Evolutionary conservation across 305 asterid species (phyloP).

Genomic region (Ruellia speciosa): DNA sequence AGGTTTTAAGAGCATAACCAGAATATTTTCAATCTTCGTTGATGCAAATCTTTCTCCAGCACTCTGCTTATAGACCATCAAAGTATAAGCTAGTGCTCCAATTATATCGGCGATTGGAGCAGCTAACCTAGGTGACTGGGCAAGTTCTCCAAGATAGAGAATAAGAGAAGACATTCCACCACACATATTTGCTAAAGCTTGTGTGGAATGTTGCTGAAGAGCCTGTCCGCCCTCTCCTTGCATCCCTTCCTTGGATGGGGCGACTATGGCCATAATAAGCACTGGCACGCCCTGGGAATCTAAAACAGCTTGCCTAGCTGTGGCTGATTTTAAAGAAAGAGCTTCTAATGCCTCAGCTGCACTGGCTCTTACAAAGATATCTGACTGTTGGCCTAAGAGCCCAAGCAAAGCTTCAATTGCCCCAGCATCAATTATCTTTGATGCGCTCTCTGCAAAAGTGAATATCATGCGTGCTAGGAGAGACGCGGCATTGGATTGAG

Average conservation of each 20-base stretch:
- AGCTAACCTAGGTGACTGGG: slow-evolving; percentile 68
- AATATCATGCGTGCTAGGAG: slow-evolving; percentile 63
- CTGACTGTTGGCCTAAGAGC: slow-evolving; percentile 54
- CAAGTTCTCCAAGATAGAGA: slow-evolving; percentile 69
- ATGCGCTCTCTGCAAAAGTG: slow-evolving; percentile 52
- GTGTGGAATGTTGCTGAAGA: slow-evolving; percentile 60
- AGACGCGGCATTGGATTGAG: slow-evolving; percentile 84
- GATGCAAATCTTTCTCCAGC: slow-evolving; percentile 44
- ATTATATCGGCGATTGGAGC: slow-evolving; percentile 81
- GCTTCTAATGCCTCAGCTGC: slow-evolving; percentile 86
- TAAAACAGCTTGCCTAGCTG: slow-evolving; percentile 48
- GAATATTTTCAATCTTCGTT: slow-evolving; percentile 44
- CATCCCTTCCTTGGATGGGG: slow-evolving; percentile 83
- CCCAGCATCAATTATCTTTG: slow-evolving; percentile 63
- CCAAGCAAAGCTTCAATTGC: slow-evolving; percentile 51
- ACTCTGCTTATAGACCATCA: slow-evolving; percentile 53
- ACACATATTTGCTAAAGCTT: slow-evolving; percentile 61
- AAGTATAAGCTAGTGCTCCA: slow-evolving; percentile 83
- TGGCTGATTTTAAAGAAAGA: slow-evolving; percentile 53
- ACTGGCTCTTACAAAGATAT: slow-evolving; percentile 66
- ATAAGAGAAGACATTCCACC: slow-evolving; percentile 65
- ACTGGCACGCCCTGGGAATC: slow-evolving; percentile 60
- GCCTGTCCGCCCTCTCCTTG: slow-evolving; percentile 68
- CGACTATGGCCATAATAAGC: slow-evolving; percentile 66
- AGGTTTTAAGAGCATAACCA: slow-evolving; percentile 72